phyloP scores from a whole-genome alignment of 2,329 filamentous ascomycete genomes.

The Fusarium sp. region DNA sequence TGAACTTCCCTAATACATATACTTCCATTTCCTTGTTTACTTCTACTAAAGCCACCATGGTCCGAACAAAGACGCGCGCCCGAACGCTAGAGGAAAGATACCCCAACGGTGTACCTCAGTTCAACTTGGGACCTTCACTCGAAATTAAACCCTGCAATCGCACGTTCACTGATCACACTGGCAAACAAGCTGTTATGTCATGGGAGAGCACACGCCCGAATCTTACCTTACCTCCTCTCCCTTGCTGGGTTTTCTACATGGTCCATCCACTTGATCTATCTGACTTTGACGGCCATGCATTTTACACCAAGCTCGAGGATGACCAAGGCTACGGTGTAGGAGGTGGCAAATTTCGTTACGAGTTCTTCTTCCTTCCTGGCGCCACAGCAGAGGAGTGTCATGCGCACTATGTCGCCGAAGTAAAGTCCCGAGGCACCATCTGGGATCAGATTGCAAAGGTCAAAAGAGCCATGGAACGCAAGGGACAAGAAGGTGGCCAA shows the following conservation, averaged over 20 bases:
- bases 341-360: neutral
- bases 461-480: neutral
- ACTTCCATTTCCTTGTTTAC: too few relatives aligned
- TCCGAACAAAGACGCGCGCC: too few relatives aligned
- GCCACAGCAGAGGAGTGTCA: constrained; percentile 7
- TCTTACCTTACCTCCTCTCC: neutral
- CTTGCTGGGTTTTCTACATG: neutral
- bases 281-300: neutral
- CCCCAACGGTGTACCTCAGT: too few relatives aligned
- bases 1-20: too few relatives aligned
- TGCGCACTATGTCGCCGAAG: constrained; percentile 6
- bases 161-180: neutral
- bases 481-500: neutral
- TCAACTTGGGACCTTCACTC: too few relatives aligned
- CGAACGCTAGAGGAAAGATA: too few relatives aligned
- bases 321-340: neutral
- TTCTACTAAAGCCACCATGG: too few relatives aligned
- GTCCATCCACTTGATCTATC: neutral
- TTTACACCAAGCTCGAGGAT: neutral
- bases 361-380: constrained; percentile 13
- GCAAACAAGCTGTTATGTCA: neutral
- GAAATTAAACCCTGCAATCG: neutral
- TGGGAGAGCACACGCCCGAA: neutral
- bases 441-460: constrained; percentile 19
- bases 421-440: constrained; percentile 13